Evolutionary conservation across 305 asterid genomes (phyloP).

Genomic region (Rubia balearica): DNA sequence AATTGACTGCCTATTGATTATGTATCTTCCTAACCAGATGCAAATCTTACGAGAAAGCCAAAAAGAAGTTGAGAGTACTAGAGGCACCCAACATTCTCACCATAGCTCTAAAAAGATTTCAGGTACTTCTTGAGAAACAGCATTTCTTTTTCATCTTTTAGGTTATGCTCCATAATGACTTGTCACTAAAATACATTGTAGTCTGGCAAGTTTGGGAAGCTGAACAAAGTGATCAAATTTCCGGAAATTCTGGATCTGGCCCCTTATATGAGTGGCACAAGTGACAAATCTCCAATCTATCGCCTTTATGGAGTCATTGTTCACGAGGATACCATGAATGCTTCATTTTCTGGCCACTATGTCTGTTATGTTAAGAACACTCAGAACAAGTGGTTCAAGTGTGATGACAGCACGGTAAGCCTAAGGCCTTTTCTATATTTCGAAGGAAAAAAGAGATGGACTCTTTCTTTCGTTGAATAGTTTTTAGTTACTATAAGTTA

Average conservation of each 20-base stretch:
- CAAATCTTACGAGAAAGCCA: slow-evolving; percentile 70
- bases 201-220: slow-evolving; percentile 75
- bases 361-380: slow-evolving; percentile 63
- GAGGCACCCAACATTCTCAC: slow-evolving; percentile 90
- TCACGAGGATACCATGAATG: slow-evolving; percentile 65
- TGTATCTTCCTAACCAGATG: slow-evolving; percentile 37
- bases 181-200: slow-evolving; percentile 19
- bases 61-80: slow-evolving; percentile 66
- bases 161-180: slow-evolving; percentile 9
- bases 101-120: slow-evolving; percentile 74
- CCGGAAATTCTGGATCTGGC: slow-evolving; percentile 68
- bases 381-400: slow-evolving; percentile 70
- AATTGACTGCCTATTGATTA: slow-evolving; percentile 5
- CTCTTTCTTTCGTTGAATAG: background rate
- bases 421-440: background rate
- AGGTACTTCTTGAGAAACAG: slow-evolving; percentile 32
- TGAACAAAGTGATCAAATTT: slow-evolving; percentile 60
- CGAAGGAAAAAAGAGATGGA: background rate
- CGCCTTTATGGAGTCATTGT: slow-evolving; percentile 78
- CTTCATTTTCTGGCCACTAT: slow-evolving; percentile 79
- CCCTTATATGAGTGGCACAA: slow-evolving; percentile 72
- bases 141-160: slow-evolving; percentile 9
- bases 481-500: too few relatives aligned
- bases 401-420: slow-evolving; percentile 64
- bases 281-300: slow-evolving; percentile 76